Percentiles rank a stretch among this genome's conserved stretches.
Conservation (phyloP, 2,329 filamentous ascomycete species). For the Cordyceps tenuipes region DNA sequence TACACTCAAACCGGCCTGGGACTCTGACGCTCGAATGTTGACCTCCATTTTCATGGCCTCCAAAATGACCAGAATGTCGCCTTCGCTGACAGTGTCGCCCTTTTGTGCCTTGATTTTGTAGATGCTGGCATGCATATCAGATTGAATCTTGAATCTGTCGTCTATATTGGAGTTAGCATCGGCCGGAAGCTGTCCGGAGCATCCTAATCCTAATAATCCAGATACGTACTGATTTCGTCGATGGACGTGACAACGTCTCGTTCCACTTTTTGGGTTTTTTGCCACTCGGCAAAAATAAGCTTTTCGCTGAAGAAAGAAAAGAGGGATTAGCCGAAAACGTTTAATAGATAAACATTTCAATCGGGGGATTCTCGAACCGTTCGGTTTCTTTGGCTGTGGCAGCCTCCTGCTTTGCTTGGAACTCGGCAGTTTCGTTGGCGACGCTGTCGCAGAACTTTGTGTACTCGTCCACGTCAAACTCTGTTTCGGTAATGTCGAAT, state of each 20-base stretch:
- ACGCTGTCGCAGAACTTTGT: conserved; percentile 17
- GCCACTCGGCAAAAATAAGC: conserved; percentile 23
- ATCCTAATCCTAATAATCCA: too few species aligned
- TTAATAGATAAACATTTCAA: neutral
- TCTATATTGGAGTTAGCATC: conserved; percentile 8
- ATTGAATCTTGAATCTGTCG: conserved; percentile 28
- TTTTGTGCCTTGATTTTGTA: conserved; percentile 42
- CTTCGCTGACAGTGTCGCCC: conserved; percentile 32
- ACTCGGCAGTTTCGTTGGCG: conserved; percentile 14
- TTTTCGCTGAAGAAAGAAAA: conserved; percentile 6
- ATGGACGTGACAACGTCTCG: conserved; percentile 12
- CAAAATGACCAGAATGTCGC: conserved; percentile 36
- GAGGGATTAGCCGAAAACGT: neutral
- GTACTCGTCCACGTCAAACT: conserved; percentile 24
- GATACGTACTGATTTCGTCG: conserved; percentile 10
- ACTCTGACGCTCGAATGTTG: conserved; percentile 23
- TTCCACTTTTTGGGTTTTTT: conserved; percentile 16
- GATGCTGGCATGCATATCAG: conserved; percentile 41
- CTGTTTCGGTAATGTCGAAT: conserved; percentile 19
- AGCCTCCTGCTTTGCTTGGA: conserved; percentile 16
- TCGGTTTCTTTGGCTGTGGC: conserved; percentile 18
- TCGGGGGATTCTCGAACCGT: neutral
- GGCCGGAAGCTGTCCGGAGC: neutral
- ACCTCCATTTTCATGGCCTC: conserved; percentile 43
- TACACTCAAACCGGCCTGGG: neutral